Percentiles rank a stretch among this genome's conserved stretches.
Conservation (phyloP, 257 asterid species). For the Rauvolfia tetraphylla region DNA sequence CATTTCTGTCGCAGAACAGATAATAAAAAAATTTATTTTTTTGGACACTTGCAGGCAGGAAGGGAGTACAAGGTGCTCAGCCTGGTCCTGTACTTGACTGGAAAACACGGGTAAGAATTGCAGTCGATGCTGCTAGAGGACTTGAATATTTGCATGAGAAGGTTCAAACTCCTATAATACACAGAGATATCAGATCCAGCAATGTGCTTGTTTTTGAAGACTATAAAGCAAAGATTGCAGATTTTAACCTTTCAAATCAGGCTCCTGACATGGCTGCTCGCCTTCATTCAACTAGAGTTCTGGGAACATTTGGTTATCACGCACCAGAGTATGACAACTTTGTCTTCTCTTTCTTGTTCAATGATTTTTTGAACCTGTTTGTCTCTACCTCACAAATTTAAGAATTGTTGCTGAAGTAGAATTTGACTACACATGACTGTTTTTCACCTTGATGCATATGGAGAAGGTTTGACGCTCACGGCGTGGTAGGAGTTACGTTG, state of each 20-base stretch:
- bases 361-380: background rate
- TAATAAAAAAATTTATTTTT: too few species aligned
- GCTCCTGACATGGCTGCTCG: slow-evolving; percentile 99
- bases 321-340: slow-evolving; percentile 79
- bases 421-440: background rate
- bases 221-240: slow-evolving; percentile 87
- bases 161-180: slow-evolving; percentile 74
- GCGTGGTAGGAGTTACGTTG: background rate
- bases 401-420: background rate
- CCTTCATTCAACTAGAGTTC: slow-evolving; percentile 95
- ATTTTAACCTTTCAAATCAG: slow-evolving; percentile 93
- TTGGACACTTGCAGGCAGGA: slow-evolving; percentile 58
- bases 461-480: background rate
- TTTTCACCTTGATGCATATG: background rate
- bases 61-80: slow-evolving; percentile 98
- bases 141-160: slow-evolving; percentile 95
- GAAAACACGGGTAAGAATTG: slow-evolving; percentile 92
- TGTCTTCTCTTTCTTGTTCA: slow-evolving; percentile 7
- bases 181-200: slow-evolving; percentile 97
- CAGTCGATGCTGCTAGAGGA: slow-evolving; percentile 97
- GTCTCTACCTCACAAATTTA: background rate
- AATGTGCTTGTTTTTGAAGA: slow-evolving; percentile 93
- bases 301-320: slow-evolving; percentile 98
- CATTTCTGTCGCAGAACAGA: background rate
- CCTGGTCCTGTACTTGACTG: slow-evolving; percentile 99